These are phyloP conservation scores for Danielia oregonensis DNA, from an alignment of 805 yeast genomes.

Conservation along the genomic window DNA sequence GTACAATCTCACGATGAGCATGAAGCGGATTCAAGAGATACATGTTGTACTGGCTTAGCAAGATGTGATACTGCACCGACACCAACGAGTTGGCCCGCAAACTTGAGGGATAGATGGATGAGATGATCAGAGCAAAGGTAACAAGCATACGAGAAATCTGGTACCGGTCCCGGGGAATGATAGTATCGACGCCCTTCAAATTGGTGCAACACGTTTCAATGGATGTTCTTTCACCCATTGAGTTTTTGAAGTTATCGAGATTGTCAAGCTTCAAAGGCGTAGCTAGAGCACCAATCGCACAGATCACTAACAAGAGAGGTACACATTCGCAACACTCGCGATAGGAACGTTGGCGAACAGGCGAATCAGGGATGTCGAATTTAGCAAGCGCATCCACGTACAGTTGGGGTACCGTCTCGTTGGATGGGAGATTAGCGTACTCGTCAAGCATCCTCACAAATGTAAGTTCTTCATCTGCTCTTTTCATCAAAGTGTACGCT, in stretches of 20 bases:
- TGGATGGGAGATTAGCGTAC: slow-evolving; percentile 3
- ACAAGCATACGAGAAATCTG: slow-evolving; percentile 20
- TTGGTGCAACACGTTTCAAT: background rate
- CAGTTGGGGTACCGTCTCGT: slow-evolving; percentile 2
- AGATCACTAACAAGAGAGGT: slow-evolving; percentile 25
- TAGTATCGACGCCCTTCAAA: background rate
- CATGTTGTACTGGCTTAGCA: slow-evolving; percentile 27
- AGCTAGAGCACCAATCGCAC: slow-evolving; percentile 31
- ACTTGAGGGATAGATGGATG: slow-evolving; percentile 20
- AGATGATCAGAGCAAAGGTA: slow-evolving; percentile 20
- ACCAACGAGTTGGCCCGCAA: slow-evolving; percentile 13
- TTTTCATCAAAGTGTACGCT: slow-evolving; percentile 19
- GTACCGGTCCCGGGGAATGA: slow-evolving; percentile 17
- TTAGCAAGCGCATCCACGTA: slow-evolving; percentile 4
- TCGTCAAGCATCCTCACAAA: slow-evolving; percentile 16
- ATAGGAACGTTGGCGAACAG: slow-evolving; percentile 18
- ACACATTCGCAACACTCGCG: slow-evolving; percentile 18
- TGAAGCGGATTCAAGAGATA: slow-evolving; percentile 23
- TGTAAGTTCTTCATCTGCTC: slow-evolving; percentile 17
- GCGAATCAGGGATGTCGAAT: slow-evolving; percentile 14
- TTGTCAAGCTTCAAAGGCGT: slow-evolving; percentile 32
- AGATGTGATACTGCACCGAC: slow-evolving; percentile 18
- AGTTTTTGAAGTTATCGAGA: slow-evolving; percentile 22
- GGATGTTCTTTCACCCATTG: slow-evolving; percentile 21
- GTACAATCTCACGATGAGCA: slow-evolving; percentile 22